A percentile compares a stretch with the other conserved stretches of the same genome.
Conservation (phyloP, 495 filamentous ascomycete species). For the Xylaria longipes region DNA sequence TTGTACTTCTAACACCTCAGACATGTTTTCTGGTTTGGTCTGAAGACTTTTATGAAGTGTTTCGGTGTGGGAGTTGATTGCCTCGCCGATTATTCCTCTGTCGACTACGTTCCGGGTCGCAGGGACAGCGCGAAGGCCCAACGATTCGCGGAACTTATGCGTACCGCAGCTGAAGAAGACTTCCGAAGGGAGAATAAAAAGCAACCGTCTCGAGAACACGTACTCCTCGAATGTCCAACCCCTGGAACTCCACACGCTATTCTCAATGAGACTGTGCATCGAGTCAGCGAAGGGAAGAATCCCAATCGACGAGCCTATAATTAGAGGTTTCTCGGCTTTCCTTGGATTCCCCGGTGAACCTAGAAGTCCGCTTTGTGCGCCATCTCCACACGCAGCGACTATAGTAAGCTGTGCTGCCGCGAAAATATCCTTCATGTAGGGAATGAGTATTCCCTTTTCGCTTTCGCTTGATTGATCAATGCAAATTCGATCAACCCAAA, state of each 20-base stretch:
- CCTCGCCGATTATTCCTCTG: not conserved
- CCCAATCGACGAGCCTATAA: not conserved
- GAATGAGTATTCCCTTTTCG: conserved; percentile 20
- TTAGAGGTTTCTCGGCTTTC: not conserved
- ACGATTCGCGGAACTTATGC: conserved; percentile 7
- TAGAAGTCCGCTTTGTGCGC: conserved; percentile 5
- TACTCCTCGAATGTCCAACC: conserved; percentile 22
- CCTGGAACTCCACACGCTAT: not conserved
- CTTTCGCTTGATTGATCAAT: conserved; percentile 18
- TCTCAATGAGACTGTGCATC: not conserved
- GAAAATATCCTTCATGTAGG: conserved; percentile 17
- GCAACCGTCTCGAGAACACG: conserved; percentile 11
- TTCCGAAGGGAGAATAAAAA: conserved; percentile 6
- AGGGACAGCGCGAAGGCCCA: not conserved
- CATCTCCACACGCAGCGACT: conserved; percentile 13
- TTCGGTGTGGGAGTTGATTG: not conserved
- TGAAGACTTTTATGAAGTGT: not conserved
- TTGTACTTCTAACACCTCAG: not conserved
- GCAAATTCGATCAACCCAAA: conserved; percentile 20
- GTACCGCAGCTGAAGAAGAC: not conserved
- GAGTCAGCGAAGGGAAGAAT: not conserved
- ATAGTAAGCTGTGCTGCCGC: conserved; percentile 16
- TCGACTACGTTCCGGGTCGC: not conserved
- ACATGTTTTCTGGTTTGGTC: not conserved
- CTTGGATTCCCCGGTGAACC: conserved; percentile 2